Conservation (phyloP, 306 rosid species). For the Cicer chorassanicum region DNA sequence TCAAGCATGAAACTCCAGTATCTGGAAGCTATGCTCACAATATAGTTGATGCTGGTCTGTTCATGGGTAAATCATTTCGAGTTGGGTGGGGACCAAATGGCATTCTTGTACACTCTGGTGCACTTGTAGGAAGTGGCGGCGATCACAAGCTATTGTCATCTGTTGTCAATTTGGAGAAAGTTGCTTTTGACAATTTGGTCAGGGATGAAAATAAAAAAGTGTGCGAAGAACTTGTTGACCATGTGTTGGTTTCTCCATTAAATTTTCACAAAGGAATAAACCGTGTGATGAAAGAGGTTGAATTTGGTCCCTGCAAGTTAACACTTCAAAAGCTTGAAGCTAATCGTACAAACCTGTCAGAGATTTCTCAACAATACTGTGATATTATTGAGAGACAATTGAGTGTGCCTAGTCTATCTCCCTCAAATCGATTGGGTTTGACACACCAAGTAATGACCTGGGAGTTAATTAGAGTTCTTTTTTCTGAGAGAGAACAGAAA, state of each 20-base stretch:
- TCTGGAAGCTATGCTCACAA: constrained; percentile 62
- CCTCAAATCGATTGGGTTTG: constrained; percentile 64
- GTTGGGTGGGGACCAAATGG: constrained; percentile 99
- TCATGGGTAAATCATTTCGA: constrained; percentile 96
- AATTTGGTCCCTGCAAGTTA: constrained; percentile 71
- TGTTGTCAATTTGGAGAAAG: constrained; percentile 78
- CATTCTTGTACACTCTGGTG: constrained; percentile 82
- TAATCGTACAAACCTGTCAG: constrained; percentile 65
- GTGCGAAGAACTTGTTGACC: constrained; percentile 70
- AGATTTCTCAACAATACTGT: constrained; percentile 75
- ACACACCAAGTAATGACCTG: constrained; percentile 91
- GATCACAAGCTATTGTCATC: constrained; percentile 68
- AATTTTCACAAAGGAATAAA: constrained; percentile 71
- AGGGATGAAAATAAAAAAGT: constrained; percentile 87
- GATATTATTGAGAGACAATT: constrained; percentile 79
- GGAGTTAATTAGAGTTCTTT: constrained; percentile 94
- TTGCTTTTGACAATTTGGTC: constrained; percentile 82
- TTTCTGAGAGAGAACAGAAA: constrained; percentile 69
- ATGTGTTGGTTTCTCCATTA: constrained; percentile 72
- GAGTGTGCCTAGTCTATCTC: constrained; percentile 75
- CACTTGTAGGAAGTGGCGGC: constrained; percentile 61
- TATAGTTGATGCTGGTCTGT: constrained; percentile 93
- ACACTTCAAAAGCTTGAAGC: constrained; percentile 76
- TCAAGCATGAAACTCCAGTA: constrained; percentile 72
- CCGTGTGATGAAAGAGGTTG: constrained; percentile 68